Conservation (phyloP, 2,329 filamentous ascomycete genomes). For the Magnaporthiopsis rhizophila region DNA sequence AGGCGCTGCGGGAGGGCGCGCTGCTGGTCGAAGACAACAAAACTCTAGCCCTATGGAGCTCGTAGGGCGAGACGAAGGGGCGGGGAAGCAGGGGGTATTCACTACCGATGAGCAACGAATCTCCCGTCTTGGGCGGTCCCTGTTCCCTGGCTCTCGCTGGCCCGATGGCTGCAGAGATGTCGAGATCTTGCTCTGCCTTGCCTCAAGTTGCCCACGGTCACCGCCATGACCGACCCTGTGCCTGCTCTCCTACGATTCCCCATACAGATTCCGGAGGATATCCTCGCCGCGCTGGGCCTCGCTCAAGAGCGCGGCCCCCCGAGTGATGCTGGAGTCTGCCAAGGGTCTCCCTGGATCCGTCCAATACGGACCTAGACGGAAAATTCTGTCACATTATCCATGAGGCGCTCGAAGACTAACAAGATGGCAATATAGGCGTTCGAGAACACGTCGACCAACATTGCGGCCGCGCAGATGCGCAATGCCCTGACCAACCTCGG, state of each 20-base stretch:
- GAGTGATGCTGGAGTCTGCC: neutral
- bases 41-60: neutral
- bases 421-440: constrained; percentile 60
- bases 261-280: neutral
- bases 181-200: neutral
- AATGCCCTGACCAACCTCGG: constrained; percentile 90
- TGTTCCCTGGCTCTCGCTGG: neutral
- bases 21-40: neutral
- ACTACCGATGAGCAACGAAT: neutral
- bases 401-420: neutral
- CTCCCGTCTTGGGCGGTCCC: neutral
- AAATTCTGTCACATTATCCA: neutral
- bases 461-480: constrained; percentile 97
- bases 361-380: neutral
- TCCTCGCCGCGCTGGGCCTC: neutral
- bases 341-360: neutral
- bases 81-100: neutral
- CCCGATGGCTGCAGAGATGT: neutral
- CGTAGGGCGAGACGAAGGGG: neutral
- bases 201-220: neutral
- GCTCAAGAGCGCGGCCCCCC: neutral
- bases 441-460: constrained; percentile 97
- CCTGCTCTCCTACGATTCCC: neutral
- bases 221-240: neutral
- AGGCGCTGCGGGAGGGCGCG: neutral